Evolutionary conservation across 2,329 filamentous ascomycete genomes (phyloP).

Genomic region (Grosmannia penicillata): DNA sequence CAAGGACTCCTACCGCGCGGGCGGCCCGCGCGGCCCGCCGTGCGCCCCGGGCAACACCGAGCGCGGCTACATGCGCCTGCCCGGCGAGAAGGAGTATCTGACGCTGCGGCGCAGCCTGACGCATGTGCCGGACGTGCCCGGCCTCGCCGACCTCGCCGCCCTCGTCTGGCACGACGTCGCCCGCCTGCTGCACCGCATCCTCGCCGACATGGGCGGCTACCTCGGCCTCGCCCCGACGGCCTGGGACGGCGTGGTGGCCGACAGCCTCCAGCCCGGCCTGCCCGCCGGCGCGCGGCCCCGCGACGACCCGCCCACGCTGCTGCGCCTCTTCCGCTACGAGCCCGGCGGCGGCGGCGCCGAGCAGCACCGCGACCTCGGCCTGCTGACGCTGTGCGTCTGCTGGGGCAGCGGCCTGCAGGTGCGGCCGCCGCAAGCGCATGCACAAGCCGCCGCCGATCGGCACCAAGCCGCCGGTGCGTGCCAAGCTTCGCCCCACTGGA

Average conservation of each 20-base stretch:
- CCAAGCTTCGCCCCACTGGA: constrained; percentile 6
- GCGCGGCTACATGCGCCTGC: constrained; percentile 9
- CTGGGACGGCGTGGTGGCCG: constrained; percentile 8
- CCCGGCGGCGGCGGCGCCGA: constrained; percentile 11
- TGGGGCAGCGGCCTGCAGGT: constrained; percentile 12
- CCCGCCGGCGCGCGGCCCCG: background rate
- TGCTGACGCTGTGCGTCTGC: constrained; percentile 12
- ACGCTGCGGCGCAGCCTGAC: constrained; percentile 10
- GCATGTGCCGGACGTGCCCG: constrained; percentile 4
- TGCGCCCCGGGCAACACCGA: constrained; percentile 7
- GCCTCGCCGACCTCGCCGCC: background rate
- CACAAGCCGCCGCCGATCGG: too few relatives aligned
- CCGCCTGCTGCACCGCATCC: constrained; percentile 11
- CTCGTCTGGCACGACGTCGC: constrained; percentile 11
- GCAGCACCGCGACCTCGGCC: constrained; percentile 11
- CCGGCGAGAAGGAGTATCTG: constrained; percentile 12
- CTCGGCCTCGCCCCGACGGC: constrained; percentile 7
- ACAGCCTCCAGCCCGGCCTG: constrained; percentile 7
- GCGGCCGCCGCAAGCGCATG: too few relatives aligned
- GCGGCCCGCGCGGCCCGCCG: constrained; percentile 3
- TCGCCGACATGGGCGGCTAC: constrained; percentile 9
- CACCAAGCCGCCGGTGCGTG: too few relatives aligned
- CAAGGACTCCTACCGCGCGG: constrained; percentile 7
- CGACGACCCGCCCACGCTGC: constrained; percentile 11
- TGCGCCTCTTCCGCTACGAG: constrained; percentile 13